Percentiles rank a stretch among this genome's conserved stretches.
These are phyloP conservation scores for Vitis cinerea DNA, from an alignment of 164 flowering plant genomes.

Conservation along the genomic window DNA sequence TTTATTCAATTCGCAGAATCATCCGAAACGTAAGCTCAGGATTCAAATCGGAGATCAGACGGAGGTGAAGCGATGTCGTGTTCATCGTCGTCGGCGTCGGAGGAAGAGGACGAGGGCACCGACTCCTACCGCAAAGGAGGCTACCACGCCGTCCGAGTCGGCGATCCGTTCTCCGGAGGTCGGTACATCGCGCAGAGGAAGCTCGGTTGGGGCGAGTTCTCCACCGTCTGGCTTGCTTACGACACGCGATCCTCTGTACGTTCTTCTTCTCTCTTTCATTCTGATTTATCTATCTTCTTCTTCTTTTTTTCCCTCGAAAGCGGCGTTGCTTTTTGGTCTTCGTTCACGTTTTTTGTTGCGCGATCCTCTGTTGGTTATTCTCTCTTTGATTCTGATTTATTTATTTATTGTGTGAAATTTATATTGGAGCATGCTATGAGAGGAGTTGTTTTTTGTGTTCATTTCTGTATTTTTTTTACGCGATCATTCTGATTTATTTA, in stretches of 20 bases:
- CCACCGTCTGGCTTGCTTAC: slow-evolving; percentile 97
- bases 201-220: slow-evolving; percentile 98
- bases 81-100: slow-evolving; percentile 78
- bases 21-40: too few species aligned
- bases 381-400: neutral
- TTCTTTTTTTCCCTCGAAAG: neutral
- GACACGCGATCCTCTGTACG: slow-evolving; percentile 70
- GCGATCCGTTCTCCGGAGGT: slow-evolving; percentile 78
- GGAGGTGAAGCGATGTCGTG: slow-evolving; percentile 48
- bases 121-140: slow-evolving; percentile 95
- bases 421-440: too few species aligned
- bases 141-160: slow-evolving; percentile 83
- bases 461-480: neutral
- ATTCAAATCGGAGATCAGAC: neutral
- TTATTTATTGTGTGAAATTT: neutral
- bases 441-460: neutral
- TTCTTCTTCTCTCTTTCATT: slow-evolving; percentile 3
- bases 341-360: neutral
- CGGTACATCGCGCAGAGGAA: slow-evolving; percentile 88
- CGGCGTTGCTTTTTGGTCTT: neutral
- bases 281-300: slow-evolving; percentile 1
- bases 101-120: slow-evolving; percentile 78
- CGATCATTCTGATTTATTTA: neutral
- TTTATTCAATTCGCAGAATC: too few species aligned
- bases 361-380: neutral